Base-by-base conservation (phyloP, 2,329 filamentous ascomycete genomes). In the Whalleya microplaca region DNA sequence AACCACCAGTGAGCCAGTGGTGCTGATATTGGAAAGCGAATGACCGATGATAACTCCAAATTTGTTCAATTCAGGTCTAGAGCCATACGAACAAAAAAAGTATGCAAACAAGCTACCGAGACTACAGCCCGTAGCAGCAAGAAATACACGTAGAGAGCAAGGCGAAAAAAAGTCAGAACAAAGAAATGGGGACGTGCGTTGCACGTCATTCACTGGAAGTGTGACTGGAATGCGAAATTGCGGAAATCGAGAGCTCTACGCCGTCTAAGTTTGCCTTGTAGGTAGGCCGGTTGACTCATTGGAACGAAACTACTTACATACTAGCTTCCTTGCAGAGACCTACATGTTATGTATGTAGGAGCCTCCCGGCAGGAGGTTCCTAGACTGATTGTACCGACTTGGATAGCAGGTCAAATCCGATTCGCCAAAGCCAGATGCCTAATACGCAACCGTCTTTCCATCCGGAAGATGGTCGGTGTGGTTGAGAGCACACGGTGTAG, bases 131-230 rank as follows among this genome's bases (percentile, higher is more conserved):
- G 18, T 19, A 5, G 20, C 5, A 21, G 18, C 8, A 21, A 44
- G n/a, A 7, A 44, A 5, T 19, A 21, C 9, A 21, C 3, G 14
- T 19, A 14, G 21, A 5, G 21, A 21, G 20, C 4, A 19, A 21
- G 21, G 5, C 18, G 14, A 44, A 21, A 44, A 10, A 21, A 5
- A 44, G 18, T 19, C 45, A 41, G 46, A 48, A 53, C 52, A 55
- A 42, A 51, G 48, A 45, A 51, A 52, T 29, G 21, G 48, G 37
- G 41, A 51, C 29, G 53, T 29, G 53, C 51, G 42, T 53, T 41
- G 55, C 56, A 59, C 43, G 46, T 57, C 44, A 59, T 62, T 59
- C 48, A 51, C 40, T 46, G 37, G 29, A 16, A 29, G 6, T n/a
- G n/a, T n/a, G 23, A 27, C 23, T 27, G 23, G 23, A 27, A 37